Conservation (phyloP, 2,329 filamentous ascomycete genomes). For the Magnaporthales sp. region DNA sequence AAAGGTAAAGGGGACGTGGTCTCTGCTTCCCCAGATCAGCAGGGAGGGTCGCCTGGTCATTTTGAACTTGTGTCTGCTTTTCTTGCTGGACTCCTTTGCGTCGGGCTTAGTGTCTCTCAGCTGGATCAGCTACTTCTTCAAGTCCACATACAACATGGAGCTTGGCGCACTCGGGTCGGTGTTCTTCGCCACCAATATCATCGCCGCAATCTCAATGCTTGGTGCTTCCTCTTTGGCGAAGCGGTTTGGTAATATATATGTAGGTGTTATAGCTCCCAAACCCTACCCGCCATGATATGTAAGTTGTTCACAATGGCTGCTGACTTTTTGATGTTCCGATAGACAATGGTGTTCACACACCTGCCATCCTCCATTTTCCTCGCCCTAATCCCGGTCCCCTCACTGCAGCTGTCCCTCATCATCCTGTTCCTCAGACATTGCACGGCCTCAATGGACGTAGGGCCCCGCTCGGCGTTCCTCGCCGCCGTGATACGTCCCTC, state of each 20-base stretch:
- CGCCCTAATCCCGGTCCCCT: conserved; percentile 36
- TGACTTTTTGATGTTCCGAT: conserved; percentile 7
- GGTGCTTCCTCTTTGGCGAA: conserved; percentile 45
- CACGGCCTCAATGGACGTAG: conserved; percentile 61
- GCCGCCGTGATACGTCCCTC: conserved; percentile 53
- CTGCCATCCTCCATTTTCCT: conserved; percentile 60
- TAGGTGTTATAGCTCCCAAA: conserved; percentile 27
- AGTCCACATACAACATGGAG: conserved; percentile 35
- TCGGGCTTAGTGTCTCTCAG: conserved; percentile 59
- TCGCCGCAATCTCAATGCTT: conserved; percentile 42
- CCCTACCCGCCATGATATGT: not conserved
- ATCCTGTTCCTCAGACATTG: conserved; percentile 55
- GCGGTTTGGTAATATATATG: conserved; percentile 53
- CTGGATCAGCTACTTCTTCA: conserved; percentile 51
- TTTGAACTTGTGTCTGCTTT: conserved; percentile 55
- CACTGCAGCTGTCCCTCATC: conserved; percentile 22
- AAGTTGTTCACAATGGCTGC: not conserved
- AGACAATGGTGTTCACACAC: conserved; percentile 71
- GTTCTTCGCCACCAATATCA: conserved; percentile 44
- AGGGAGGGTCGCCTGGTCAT: conserved; percentile 44
- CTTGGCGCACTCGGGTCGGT: conserved; percentile 42
- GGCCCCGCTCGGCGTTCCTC: conserved; percentile 61
- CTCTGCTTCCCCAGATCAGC: conserved; percentile 49
- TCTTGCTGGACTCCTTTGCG: conserved; percentile 60
- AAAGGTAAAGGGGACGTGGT: not conserved